Percentiles rank a stretch among this genome's conserved stretches.
These are phyloP conservation scores for Fraxinus dipetala DNA, from an alignment of 305 asterid species.

Conservation along the genomic window DNA sequence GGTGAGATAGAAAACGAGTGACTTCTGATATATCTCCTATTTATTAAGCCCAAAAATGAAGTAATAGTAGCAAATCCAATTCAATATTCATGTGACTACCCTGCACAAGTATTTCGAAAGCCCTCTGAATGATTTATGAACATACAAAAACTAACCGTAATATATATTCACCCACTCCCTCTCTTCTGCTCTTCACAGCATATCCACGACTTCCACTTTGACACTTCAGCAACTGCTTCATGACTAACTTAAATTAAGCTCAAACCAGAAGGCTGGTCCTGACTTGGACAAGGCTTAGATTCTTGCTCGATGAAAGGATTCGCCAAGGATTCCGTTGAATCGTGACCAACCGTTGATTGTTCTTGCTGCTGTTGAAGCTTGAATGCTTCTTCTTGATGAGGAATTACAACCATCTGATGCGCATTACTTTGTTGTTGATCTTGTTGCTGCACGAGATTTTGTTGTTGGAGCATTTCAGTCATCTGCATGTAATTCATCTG, in stretches of 20 bases:
- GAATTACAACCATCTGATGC: conserved; percentile 23
- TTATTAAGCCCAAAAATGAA: not conserved
- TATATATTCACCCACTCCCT: not conserved
- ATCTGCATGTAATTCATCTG: conserved; percentile 25
- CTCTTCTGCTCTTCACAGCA: not conserved
- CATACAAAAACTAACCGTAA: not conserved
- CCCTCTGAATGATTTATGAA: not conserved
- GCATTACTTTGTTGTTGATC: conserved; percentile 18
- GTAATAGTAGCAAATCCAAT: not conserved
- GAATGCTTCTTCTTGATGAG: conserved; percentile 21
- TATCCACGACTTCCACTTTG: not conserved
- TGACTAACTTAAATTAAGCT: conserved; percentile 35
- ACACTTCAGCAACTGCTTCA: conserved; percentile 2
- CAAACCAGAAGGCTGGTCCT: conserved; percentile 24
- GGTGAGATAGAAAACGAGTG: not conserved
- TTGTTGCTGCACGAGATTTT: conserved; percentile 21
- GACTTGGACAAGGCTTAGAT: conserved; percentile 28
- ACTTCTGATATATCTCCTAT: not conserved
- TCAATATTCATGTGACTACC: not conserved
- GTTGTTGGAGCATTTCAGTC: conserved; percentile 27
- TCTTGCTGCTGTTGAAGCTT: conserved; percentile 24
- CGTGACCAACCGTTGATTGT: conserved; percentile 20
- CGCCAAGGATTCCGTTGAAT: conserved; percentile 32
- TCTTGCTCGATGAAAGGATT: conserved; percentile 50
- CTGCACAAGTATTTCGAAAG: not conserved